These are phyloP conservation scores for Sarocladium oryzae DNA, from an alignment of 2,329 filamentous ascomycete genomes.

Conservation along the genomic window DNA sequence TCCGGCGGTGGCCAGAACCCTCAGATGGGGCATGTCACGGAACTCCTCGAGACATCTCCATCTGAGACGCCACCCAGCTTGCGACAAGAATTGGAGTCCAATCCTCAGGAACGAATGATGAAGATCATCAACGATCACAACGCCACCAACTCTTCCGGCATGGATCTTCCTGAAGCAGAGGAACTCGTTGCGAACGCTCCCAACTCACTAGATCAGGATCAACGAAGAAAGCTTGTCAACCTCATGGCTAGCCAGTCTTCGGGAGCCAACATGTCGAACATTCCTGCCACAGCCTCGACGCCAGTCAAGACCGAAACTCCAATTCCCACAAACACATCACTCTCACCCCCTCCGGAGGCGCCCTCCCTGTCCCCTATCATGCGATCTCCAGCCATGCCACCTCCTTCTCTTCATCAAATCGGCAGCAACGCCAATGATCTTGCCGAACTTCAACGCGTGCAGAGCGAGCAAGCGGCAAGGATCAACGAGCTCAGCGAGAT, in stretches of 20 bases:
- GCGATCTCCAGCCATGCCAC: slow-evolving; percentile 33
- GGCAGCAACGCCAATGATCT: slow-evolving; percentile 67
- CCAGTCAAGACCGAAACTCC: not conserved
- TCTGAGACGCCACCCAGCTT: slow-evolving; percentile 44
- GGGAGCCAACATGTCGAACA: slow-evolving; percentile 14
- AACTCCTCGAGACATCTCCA: slow-evolving; percentile 49
- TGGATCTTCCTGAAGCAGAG: slow-evolving; percentile 46
- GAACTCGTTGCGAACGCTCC: slow-evolving; percentile 48
- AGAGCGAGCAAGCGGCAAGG: slow-evolving; percentile 70
- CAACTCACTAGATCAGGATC: slow-evolving; percentile 48
- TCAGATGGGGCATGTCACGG: slow-evolving; percentile 52
- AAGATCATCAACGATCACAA: slow-evolving; percentile 60
- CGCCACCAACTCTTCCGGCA: slow-evolving; percentile 39
- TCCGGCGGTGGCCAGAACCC: slow-evolving; percentile 25
- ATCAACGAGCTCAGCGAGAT: slow-evolving; percentile 69
- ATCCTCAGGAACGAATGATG: slow-evolving; percentile 57
- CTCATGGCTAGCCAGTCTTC: slow-evolving; percentile 47
- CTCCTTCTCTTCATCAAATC: slow-evolving; percentile 55
- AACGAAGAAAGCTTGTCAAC: slow-evolving; percentile 52
- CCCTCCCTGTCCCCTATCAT: slow-evolving; percentile 45
- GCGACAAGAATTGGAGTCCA: slow-evolving; percentile 49
- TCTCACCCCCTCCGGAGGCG: slow-evolving; percentile 17
- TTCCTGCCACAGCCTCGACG: slow-evolving; percentile 16
- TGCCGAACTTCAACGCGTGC: slow-evolving; percentile 70
- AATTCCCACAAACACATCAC: slow-evolving; percentile 2